Evolutionary conservation across 768 basidiomycete genomes (phyloP).

Genomic region (Lentinus brumalis): DNA sequence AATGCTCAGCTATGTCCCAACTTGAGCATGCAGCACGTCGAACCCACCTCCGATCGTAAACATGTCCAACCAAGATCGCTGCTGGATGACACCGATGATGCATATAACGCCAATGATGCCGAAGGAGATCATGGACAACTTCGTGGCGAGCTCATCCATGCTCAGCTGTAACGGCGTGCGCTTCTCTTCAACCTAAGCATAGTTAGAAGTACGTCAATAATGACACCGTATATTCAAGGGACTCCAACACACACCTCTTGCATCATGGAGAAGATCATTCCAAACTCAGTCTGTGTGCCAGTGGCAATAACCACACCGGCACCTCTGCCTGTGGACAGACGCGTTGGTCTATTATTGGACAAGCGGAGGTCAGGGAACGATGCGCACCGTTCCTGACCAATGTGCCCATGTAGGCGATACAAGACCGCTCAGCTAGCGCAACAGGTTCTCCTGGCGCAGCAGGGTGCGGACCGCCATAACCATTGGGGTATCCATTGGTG

Average conservation of each 20-base stretch:
- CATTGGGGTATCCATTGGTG: slow-evolving; percentile 13
- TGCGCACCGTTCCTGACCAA: slow-evolving; percentile 79
- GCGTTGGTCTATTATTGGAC: not conserved
- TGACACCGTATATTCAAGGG: not conserved
- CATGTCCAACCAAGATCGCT: slow-evolving; percentile 93
- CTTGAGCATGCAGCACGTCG: not conserved
- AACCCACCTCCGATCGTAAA: slow-evolving; percentile 94
- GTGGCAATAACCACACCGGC: slow-evolving; percentile 86
- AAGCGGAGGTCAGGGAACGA: slow-evolving; percentile 5
- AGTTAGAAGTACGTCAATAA: not conserved
- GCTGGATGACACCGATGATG: slow-evolving; percentile 84
- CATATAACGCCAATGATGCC: slow-evolving; percentile 94
- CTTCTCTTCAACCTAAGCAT: slow-evolving; percentile 70
- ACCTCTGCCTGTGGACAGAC: slow-evolving; percentile 59
- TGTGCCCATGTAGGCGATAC: slow-evolving; percentile 96
- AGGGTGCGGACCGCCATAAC: not conserved
- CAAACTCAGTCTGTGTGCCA: slow-evolving; percentile 89
- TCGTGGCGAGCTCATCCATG: slow-evolving; percentile 97
- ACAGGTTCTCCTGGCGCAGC: slow-evolving; percentile 40
- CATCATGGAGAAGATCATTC: slow-evolving; percentile 97
- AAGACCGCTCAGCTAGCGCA: slow-evolving; percentile 80
- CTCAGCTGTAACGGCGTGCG: slow-evolving; percentile 89
- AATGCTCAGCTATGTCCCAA: slow-evolving; percentile 9
- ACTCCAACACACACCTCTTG: slow-evolving; percentile 64
- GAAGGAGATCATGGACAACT: slow-evolving; percentile 87